These are phyloP conservation scores for Kandelia obovata DNA, from an alignment of 345 rosid species.

Conservation along the genomic window DNA sequence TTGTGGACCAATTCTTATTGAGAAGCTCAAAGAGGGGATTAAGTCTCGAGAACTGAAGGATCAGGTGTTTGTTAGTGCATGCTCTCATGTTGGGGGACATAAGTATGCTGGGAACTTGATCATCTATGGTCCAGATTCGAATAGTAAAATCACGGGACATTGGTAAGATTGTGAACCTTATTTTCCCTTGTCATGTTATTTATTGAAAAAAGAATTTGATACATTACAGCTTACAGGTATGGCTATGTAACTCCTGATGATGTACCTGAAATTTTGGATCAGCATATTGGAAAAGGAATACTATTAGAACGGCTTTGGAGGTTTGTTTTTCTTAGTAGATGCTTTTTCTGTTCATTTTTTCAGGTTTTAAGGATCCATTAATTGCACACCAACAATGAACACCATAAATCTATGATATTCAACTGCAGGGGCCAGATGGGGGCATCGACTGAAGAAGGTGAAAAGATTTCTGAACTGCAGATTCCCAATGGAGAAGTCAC, in stretches of 20 bases:
- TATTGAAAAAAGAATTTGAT: constrained; percentile 1
- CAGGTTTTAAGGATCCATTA: neutral
- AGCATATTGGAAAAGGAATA: constrained; percentile 75
- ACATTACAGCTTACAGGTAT: constrained; percentile 54
- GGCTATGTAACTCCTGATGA: constrained; percentile 92
- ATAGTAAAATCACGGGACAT: constrained; percentile 64
- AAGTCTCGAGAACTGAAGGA: constrained; percentile 55
- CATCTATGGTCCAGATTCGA: constrained; percentile 54
- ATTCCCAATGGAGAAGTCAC: constrained; percentile 37
- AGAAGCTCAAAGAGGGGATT: constrained; percentile 64
- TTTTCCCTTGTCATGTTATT: neutral
- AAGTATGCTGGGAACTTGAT: constrained; percentile 94
- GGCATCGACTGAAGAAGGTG: constrained; percentile 31
- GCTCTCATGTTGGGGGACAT: constrained; percentile 93
- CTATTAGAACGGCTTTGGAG: constrained; percentile 73
- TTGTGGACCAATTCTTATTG: constrained; percentile 83
- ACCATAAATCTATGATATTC: constrained; percentile 7
- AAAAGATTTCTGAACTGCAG: constrained; percentile 35
- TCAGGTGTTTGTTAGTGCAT: constrained; percentile 57
- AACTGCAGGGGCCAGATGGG: constrained; percentile 77
- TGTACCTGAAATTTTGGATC: constrained; percentile 75
- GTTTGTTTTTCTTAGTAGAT: constrained; percentile 25
- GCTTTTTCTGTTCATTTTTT: neutral
- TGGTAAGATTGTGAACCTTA: constrained; percentile 44
- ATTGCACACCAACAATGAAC: neutral